These are phyloP conservation scores for Byssothecium circinans DNA, from an alignment of 2,329 filamentous ascomycete genomes.

Conservation along the genomic window DNA sequence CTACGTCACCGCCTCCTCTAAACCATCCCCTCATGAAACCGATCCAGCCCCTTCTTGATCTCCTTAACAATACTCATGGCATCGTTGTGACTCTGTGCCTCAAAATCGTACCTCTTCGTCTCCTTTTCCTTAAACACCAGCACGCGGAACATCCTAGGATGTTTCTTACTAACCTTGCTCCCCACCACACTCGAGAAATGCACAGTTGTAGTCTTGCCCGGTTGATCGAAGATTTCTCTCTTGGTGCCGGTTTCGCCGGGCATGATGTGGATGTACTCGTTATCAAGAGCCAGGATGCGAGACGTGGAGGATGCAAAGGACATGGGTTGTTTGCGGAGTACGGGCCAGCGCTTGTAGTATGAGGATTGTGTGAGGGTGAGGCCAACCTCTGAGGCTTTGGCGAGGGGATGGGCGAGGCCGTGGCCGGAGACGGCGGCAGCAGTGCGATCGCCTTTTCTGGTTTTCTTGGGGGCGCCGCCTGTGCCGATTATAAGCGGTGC, in stretches of 20 bases:
- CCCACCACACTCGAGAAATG: constrained; percentile 82
- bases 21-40: constrained; percentile 58
- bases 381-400: constrained; percentile 53
- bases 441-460: constrained; percentile 58
- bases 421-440: constrained; percentile 55
- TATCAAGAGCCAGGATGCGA: constrained; percentile 76
- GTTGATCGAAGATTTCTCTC: constrained; percentile 65
- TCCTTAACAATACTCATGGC: constrained; percentile 78
- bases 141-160: constrained; percentile 79
- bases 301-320: constrained; percentile 76
- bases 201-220: constrained; percentile 73
- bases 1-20: too few relatives aligned
- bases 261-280: constrained; percentile 85
- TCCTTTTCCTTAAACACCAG: constrained; percentile 76
- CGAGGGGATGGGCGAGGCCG: constrained; percentile 61
- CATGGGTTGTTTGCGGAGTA: constrained; percentile 82
- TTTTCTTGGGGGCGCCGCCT: constrained; percentile 53
- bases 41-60: constrained; percentile 73
- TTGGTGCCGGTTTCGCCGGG: constrained; percentile 56
- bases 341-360: constrained; percentile 72
- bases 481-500: constrained; percentile 60
- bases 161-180: constrained; percentile 77
- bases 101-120: constrained; percentile 82
- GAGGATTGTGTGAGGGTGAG: constrained; percentile 43
- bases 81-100: constrained; percentile 71